phyloP scores from a whole-genome alignment of 78 protist species.

The Dictyostelium intermedium region DNA sequence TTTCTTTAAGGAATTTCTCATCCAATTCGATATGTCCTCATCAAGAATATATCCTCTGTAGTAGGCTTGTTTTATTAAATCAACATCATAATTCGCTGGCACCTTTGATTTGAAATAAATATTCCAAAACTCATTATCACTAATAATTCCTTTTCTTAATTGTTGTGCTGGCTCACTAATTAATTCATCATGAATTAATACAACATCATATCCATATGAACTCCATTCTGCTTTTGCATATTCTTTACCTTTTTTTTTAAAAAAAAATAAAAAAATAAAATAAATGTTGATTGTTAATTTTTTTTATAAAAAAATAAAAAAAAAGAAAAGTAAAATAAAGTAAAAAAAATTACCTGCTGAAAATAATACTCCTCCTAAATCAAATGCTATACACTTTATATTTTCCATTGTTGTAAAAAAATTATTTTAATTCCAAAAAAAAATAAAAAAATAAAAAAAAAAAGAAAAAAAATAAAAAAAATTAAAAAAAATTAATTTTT shows the following conservation, averaged over 20 bases:
- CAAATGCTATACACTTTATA: not conserved
- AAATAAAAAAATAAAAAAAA: not conserved
- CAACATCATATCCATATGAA: slow-evolving; percentile 34
- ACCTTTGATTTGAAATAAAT: not conserved
- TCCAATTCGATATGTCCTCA: not conserved
- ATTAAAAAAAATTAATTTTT: not conserved
- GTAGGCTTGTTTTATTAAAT: slow-evolving; percentile 17
- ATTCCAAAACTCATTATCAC: slow-evolving; percentile 50
- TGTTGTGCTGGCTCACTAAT: slow-evolving; percentile 18
- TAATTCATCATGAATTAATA: slow-evolving; percentile 1
- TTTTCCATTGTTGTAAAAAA: not conserved
- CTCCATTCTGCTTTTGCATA: slow-evolving; percentile 32
- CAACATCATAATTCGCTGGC: slow-evolving; percentile 38
- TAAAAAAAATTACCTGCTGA: not conserved
- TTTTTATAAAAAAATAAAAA: not conserved
- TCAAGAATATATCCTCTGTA: slow-evolving; percentile 45
- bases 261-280: too few relatives aligned
- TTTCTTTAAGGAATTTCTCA: not conserved
- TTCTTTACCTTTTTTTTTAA: slow-evolving; percentile 15
- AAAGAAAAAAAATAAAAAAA: not conserved
- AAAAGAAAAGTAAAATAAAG: too few relatives aligned
- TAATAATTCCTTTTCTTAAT: slow-evolving; percentile 35
- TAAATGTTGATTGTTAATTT: too few relatives aligned
- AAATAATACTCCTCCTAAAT: slow-evolving; percentile 31
- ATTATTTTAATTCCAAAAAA: not conserved